A percentile compares a stretch with the other conserved stretches of the same genome.
Conservation (phyloP, 176 grass and related monocot genomes). For the Cenchrus purpureus region DNA sequence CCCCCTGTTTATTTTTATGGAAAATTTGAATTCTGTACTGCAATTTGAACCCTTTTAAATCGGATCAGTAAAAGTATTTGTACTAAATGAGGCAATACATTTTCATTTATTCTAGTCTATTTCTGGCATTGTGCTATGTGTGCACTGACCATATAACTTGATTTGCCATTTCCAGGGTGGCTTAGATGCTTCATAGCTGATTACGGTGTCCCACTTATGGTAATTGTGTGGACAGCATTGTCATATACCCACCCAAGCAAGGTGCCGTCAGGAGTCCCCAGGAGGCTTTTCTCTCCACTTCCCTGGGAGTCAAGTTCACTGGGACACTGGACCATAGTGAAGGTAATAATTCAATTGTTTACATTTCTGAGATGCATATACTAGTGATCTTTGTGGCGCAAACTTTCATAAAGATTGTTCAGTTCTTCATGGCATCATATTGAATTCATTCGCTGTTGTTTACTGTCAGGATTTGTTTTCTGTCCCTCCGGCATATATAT, state of each 20-base stretch:
- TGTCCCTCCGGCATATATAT: conserved; percentile 80
- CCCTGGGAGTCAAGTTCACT: conserved; percentile 78
- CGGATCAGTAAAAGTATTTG: background rate
- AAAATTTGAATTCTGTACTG: background rate
- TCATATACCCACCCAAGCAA: conserved; percentile 72
- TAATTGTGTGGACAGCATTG: conserved; percentile 83
- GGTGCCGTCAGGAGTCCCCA: conserved; percentile 73
- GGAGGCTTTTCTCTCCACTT: conserved; percentile 81
- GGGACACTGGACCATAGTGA: conserved; percentile 77
- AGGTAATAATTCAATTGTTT: conserved; percentile 49
- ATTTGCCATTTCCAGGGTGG: conserved; percentile 62
- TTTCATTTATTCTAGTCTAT: background rate
- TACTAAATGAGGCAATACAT: background rate
- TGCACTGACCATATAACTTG: conserved; percentile 13
- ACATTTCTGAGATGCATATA: background rate
- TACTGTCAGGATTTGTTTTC: conserved; percentile 80
- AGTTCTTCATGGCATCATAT: background rate
- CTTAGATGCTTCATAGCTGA: conserved; percentile 85
- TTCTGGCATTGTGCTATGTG: background rate
- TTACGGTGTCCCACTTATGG: conserved; percentile 94
- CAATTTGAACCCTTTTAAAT: conserved; percentile 3
- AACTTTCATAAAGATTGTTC: background rate
- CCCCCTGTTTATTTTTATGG: background rate
- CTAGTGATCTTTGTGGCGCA: background rate
- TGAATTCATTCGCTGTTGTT: conserved; percentile 9